A percentile compares a stretch with the other conserved stretches of the same genome.
phyloP scores from a whole-genome alignment of 1,284 basidiomycete species.

The Grifola frondosa region DNA sequence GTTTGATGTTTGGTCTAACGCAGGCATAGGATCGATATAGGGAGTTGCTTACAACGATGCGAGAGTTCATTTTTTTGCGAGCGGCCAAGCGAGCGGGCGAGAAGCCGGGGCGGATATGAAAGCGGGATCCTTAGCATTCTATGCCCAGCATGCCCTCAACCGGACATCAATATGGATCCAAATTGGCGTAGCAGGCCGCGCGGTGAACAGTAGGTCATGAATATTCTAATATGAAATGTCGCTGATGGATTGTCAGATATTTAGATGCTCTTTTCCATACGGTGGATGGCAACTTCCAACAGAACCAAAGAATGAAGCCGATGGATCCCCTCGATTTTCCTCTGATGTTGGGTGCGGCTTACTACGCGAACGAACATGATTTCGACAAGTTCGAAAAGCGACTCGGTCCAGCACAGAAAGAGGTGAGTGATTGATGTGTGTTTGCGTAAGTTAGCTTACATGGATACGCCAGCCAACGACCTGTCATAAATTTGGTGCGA shows the following conservation, averaged over 20 bases:
- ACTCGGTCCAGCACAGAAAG: no score
- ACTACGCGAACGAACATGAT: slow-evolving; percentile 9
- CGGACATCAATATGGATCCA: no score
- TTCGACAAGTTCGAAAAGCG: slow-evolving; percentile 2
- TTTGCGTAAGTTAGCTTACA: no score
- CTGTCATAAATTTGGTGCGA: slow-evolving; percentile 8
- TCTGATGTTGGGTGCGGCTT: slow-evolving; percentile 2
- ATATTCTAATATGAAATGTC: no score
- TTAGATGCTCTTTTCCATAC: slow-evolving; percentile 5
- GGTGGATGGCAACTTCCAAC: slow-evolving; percentile 15
- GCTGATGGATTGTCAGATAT: no score
- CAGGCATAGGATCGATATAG: slow-evolving; percentile 18
- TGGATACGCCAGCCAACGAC: no score
- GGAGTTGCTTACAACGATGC: slow-evolving; percentile 11
- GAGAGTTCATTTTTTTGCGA: slow-evolving; percentile 10
- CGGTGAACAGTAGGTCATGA: no score
- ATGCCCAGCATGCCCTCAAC: slow-evolving; percentile 14
- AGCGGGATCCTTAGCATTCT: no score
- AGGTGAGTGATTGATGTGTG: no score
- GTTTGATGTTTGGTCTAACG: not conserved
- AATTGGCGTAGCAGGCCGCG: no score
- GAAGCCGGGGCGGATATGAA: no score
- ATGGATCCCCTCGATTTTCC: slow-evolving; percentile 6
- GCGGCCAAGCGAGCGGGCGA: no score
- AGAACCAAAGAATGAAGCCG: slow-evolving; percentile 4